Percentiles rank a stretch among this genome's conserved stretches.
These are phyloP conservation scores for Gaeumannomyces sp. DNA, from an alignment of 2,329 filamentous ascomycete genomes.

Conservation along the genomic window DNA sequence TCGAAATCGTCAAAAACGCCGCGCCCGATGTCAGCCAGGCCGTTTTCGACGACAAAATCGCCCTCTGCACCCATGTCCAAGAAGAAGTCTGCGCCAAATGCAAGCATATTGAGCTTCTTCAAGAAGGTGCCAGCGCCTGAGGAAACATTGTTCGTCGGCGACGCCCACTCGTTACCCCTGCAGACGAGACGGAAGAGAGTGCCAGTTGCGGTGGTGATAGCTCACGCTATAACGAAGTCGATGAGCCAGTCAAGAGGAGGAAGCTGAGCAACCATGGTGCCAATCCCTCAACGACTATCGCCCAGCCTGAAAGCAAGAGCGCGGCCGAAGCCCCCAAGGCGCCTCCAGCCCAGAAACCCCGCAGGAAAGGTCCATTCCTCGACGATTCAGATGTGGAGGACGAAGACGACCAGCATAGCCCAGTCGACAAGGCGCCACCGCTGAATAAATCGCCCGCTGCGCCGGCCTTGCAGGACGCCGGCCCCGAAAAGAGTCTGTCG, in stretches of 20 bases:
- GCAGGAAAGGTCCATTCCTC: constrained; percentile 55
- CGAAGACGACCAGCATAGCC: constrained; percentile 21
- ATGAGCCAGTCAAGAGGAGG: constrained; percentile 33
- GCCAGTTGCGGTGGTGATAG: not conserved
- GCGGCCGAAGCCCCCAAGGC: constrained; percentile 3
- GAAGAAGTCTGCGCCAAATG: constrained; percentile 38
- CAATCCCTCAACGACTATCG: constrained; percentile 9
- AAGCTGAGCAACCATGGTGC: constrained; percentile 29
- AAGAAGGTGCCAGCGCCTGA: constrained; percentile 59
- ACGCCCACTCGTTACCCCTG: constrained; percentile 15
- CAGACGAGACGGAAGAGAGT: constrained; percentile 7
- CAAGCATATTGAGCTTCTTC: constrained; percentile 69
- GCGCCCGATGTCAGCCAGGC: constrained; percentile 1
- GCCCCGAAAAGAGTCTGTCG: not conserved
- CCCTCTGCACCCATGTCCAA: constrained; percentile 11
- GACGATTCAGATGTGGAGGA: constrained; percentile 60
- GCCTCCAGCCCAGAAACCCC: constrained; percentile 14
- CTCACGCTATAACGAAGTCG: constrained; percentile 33
- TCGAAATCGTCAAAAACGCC: constrained; percentile 8
- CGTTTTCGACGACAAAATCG: not conserved
- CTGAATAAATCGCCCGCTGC: not conserved
- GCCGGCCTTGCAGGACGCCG: not conserved
- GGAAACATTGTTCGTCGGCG: constrained; percentile 49
- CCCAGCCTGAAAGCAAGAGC: not conserved
- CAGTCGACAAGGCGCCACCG: not conserved